Base-by-base conservation (phyloP, 2,329 filamentous ascomycete genomes). In the Fusarium abutilonis region DNA sequence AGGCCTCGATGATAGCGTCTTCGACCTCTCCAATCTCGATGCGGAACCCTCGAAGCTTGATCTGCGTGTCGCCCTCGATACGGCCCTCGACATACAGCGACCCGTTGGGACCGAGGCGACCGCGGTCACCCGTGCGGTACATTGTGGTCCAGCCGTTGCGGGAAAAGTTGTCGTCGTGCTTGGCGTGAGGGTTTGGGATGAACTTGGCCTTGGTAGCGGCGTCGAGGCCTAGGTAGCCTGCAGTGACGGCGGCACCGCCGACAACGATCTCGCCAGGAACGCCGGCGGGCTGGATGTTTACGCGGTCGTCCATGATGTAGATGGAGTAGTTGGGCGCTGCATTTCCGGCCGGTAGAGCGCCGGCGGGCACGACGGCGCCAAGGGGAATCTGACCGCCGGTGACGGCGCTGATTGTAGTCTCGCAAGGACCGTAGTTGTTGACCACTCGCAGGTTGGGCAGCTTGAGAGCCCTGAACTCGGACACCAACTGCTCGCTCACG, bases 11-110 rank as follows among this genome's bases (percentile, higher is more conserved):
- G 10, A 52, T 31, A 6, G 49, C 23, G 11, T 29, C 28, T 26
- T 52, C 49, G 21, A 52, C 41, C 19, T 52, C 49, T 4, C 13
- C n/a, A 3, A 52, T 9, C 9, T 52, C 49, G 3, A 52, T 19
- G 4, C 49, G 49, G 15, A 39, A 38, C n/a, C 49, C 49, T 31
- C 49, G 32, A 5, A 52, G 17, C 26, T 52, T 52, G 32, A 52
- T 28, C 17, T 21, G 14, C 9, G 40, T 52, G 10, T 23, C 15
- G 3, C 49, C 49, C 13, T 44, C 41, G 3, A 52, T 17, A 14
- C 49, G 49, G 13, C 49, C 49, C 8, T 39, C 32, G 6, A 28
- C 35, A 11, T n/a, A 39, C 8, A 52, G 10, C 7, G 19, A 44
- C 29, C 49, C 49, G n/a, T 52, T 38, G 2, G 13, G 23, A 1